phyloP scores from a whole-genome alignment of 179 eudicot species.

The Patellifolia procumbens region DNA sequence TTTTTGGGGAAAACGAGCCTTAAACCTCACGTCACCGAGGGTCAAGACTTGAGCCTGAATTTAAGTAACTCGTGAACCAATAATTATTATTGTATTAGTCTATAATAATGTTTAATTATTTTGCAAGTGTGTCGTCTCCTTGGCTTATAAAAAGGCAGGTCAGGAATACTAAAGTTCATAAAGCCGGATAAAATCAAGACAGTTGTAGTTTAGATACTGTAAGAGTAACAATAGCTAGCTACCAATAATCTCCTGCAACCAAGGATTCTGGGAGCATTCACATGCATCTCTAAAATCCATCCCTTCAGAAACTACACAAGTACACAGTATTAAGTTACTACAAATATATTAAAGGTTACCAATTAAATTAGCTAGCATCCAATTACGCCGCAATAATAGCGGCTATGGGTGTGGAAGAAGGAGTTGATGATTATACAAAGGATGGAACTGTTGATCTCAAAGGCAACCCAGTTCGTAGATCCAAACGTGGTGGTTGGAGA shows the following conservation, averaged over 20 bases:
- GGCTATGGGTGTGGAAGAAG: conserved; percentile 40
- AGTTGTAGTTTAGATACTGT: neutral
- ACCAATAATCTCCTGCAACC: neutral
- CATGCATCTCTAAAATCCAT: neutral
- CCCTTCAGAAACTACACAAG: neutral
- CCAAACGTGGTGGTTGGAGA: conserved; percentile 74
- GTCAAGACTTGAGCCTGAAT: no score
- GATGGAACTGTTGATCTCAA: conserved; percentile 88
- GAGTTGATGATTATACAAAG: conserved; percentile 51
- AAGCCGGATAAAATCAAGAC: no score
- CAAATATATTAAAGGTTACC: neutral
- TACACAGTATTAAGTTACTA: neutral
- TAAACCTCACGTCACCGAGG: no score
- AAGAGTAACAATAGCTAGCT: neutral
- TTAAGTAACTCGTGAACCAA: no score
- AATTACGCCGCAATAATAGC: neutral
- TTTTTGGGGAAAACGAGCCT: no score
- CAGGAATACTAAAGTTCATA: no score
- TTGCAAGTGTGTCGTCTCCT: no score
- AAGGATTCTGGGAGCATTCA: neutral
- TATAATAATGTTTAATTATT: no score
- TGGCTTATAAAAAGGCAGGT: no score
- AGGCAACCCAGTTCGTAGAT: conserved; percentile 72
- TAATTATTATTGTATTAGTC: no score
- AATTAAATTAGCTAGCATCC: no score